Conservation (phyloP, 495 filamentous ascomycete genomes). For the Talaromyces adpressus region DNA sequence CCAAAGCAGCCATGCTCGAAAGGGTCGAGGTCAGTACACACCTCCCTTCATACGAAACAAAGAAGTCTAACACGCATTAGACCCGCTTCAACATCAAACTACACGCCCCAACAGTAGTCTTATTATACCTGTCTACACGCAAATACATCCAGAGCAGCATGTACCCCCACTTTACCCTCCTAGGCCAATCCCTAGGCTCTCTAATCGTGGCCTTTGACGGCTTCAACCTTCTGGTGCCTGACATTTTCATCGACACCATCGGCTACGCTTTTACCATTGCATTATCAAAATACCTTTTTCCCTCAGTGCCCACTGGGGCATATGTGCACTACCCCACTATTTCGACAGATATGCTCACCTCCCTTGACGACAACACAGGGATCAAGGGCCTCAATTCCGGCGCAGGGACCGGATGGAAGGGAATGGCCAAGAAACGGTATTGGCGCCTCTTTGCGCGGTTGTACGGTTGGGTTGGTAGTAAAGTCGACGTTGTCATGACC, state of each 20-base stretch:
- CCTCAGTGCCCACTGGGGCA: conserved; percentile 71
- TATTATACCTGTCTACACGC: conserved; percentile 84
- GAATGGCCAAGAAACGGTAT: conserved; percentile 65
- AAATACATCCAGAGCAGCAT: conserved; percentile 75
- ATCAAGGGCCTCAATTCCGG: conserved; percentile 78
- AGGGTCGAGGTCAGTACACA: conserved; percentile 55
- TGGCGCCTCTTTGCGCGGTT: conserved; percentile 78
- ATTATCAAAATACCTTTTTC: conserved; percentile 76
- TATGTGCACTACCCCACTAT: conserved; percentile 99
- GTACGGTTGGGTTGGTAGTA: conserved; percentile 72
- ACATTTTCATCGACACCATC: conserved; percentile 96
- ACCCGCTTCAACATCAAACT: conserved; percentile 89
- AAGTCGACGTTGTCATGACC: conserved; percentile 90
- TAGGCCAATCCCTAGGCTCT: conserved; percentile 86
- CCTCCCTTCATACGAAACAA: background rate
- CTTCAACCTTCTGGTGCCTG: conserved; percentile 84
- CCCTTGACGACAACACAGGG: conserved; percentile 61
- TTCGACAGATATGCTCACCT: conserved; percentile 92
- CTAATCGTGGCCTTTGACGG: conserved; percentile 84
- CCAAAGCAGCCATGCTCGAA: conserved; percentile 69
- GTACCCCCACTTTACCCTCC: conserved; percentile 90
- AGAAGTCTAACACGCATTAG: conserved; percentile 26
- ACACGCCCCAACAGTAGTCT: conserved; percentile 72
- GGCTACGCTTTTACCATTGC: conserved; percentile 90
- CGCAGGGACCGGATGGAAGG: conserved; percentile 60